Evolutionary conservation across 2,329 filamentous ascomycete genomes (phyloP).

Genomic region (Arthrobotrys iridis): DNA sequence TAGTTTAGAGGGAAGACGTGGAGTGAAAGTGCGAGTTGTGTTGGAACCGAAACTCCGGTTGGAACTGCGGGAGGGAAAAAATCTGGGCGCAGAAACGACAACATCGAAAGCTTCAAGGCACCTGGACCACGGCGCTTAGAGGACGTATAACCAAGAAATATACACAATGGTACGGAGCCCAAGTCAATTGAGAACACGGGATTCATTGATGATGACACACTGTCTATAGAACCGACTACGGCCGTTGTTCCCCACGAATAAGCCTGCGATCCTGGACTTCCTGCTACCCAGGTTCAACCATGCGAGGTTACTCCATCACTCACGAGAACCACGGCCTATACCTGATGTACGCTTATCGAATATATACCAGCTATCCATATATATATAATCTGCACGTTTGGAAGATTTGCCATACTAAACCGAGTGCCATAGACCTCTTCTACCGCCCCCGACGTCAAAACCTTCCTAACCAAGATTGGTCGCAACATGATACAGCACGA

Average conservation of each 20-base stretch:
- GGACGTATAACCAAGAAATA: background rate
- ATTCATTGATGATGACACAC: background rate
- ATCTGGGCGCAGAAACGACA: conserved; percentile 16
- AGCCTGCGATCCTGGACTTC: conserved; percentile 30
- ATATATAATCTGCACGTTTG: no score
- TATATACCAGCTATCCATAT: background rate
- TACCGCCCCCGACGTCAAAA: conserved; percentile 75
- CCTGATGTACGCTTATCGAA: conserved; percentile 41
- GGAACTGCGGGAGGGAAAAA: background rate
- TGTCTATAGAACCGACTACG: conserved; percentile 34
- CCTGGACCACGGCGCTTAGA: background rate
- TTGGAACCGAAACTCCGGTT: background rate
- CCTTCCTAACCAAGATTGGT: conserved; percentile 91
- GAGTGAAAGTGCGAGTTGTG: no score
- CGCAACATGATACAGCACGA: conserved; percentile 83
- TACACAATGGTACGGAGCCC: conserved; percentile 26
- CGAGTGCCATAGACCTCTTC: conserved; percentile 60
- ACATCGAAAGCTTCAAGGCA: background rate
- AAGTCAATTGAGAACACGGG: background rate
- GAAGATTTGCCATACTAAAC: background rate
- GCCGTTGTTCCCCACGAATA: conserved; percentile 36
- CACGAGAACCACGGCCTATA: conserved; percentile 33
- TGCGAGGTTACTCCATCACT: conserved; percentile 52
- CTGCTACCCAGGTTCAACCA: conserved; percentile 39
- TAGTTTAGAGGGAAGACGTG: background rate